These are phyloP conservation scores for Phytophthora macrochlamydospora DNA, from an alignment of 352 stramenopile genomes.

Conservation along the genomic window DNA sequence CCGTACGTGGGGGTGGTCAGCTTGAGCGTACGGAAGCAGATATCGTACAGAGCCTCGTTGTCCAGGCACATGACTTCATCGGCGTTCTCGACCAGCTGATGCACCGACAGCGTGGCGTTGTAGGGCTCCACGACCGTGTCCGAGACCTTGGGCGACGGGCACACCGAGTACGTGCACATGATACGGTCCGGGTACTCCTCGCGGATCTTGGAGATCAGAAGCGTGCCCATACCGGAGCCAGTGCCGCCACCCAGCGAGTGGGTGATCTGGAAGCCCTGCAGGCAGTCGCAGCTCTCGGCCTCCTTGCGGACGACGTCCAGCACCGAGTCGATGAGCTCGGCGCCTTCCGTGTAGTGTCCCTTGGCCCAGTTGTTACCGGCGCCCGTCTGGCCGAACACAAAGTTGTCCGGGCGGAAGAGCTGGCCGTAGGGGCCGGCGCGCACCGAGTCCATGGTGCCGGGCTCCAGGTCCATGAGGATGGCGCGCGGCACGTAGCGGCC, in stretches of 20 bases:
- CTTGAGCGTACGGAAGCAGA: slow-evolving; percentile 99
- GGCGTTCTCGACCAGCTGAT: slow-evolving; percentile 99
- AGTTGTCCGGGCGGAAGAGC: slow-evolving; percentile 99
- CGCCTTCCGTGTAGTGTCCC: slow-evolving; percentile 99
- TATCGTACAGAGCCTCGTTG: slow-evolving; percentile 99
- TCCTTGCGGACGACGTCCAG: slow-evolving; percentile 99
- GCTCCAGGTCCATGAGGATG: slow-evolving; percentile 99
- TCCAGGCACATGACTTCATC: slow-evolving; percentile 99
- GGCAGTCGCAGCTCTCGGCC: slow-evolving; percentile 97
- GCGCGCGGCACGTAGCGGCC: slow-evolving; percentile 98
- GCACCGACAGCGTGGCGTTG: slow-evolving; percentile 99
- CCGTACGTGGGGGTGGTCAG: slow-evolving; percentile 98
- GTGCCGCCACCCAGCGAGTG: slow-evolving; percentile 99
- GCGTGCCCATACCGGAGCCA: slow-evolving; percentile 98
- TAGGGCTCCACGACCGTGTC: slow-evolving; percentile 99
- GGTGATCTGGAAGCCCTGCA: slow-evolving; percentile 99
- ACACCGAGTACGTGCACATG: slow-evolving; percentile 99
- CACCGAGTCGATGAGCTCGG: slow-evolving; percentile 98
- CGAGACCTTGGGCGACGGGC: slow-evolving; percentile 98
- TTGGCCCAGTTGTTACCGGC: slow-evolving; percentile 99
- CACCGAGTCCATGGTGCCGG: slow-evolving; percentile 99
- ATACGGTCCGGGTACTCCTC: slow-evolving; percentile 99
- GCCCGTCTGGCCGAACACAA: slow-evolving; percentile 98
- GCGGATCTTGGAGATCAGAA: slow-evolving; percentile 98
- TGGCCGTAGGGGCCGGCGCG: slow-evolving; percentile 95